Base-by-base conservation (phyloP, 495 filamentous ascomycete genomes). In the Podospora fimiseda region DNA sequence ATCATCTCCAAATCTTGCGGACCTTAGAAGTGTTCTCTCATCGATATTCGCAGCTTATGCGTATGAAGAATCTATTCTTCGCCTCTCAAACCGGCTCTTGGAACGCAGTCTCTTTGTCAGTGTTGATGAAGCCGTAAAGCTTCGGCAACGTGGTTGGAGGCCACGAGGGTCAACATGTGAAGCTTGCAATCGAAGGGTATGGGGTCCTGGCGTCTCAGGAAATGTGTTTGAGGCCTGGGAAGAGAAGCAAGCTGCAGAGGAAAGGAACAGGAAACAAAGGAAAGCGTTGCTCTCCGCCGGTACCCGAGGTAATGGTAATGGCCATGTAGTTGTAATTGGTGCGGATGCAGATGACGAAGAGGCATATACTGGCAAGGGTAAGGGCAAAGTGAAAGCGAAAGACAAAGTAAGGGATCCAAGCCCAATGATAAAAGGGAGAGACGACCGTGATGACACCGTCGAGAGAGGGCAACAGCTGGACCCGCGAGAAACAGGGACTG, bases 11-110 rank as follows among this genome's bases (percentile, higher is more conserved):
- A 92, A 86, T 21, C 80, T 97, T 0, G 84, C 87, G 3, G 90
- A 97, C 61, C 75, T 98, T 11, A 85, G 94, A 20, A 77, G 81
- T 39, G 90, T 96, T 1, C 78, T 98, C 2, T 74, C 82, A 1
- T 89, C 88, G 6, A 90, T 98, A 42, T 98, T 98, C 68, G 84
- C 92, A 1, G 91, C 94, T 0, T 97, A 98, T 61, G 83, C 89
- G 0, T 96, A 96, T 64, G 94, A 97, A 65, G 85, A 88, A 60
- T 88, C 86, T 3, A 85, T 98, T 11, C 76, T 97, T 16, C 75
- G 80, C 2, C 81, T 98, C 13, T 88, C 94, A 9, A 92, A 90
- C 66, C 79, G 82, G 15, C 80, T 98, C 54, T 74, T 98, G 1
- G 91, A 96, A 52, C 86, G 90, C 56, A 89, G 95, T 61, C 76